A percentile compares a stretch with the other conserved stretches of the same genome.
Conservation (phyloP, 2,329 filamentous ascomycete genomes). For the Aspergillus neotritici region DNA sequence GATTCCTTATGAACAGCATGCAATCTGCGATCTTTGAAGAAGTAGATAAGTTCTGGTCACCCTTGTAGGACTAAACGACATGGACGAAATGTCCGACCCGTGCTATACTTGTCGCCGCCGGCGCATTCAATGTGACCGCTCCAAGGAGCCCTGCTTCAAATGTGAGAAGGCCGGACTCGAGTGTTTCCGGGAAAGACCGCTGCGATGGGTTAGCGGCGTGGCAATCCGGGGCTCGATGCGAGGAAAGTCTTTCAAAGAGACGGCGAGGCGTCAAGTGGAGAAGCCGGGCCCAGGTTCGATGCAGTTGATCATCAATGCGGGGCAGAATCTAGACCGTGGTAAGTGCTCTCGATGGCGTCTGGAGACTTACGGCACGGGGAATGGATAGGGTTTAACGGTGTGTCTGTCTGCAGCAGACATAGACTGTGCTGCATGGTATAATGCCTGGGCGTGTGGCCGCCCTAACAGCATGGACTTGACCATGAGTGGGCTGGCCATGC, state of each 20-base stretch:
- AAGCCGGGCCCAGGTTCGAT: too few species aligned
- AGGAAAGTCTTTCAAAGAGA: slow-evolving; percentile 17
- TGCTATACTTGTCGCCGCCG: slow-evolving; percentile 35
- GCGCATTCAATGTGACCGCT: slow-evolving; percentile 31
- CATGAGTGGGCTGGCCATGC: slow-evolving; percentile 11
- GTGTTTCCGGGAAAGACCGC: slow-evolving; percentile 29
- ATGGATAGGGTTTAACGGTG: too few species aligned
- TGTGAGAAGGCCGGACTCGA: slow-evolving; percentile 30
- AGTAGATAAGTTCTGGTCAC: too few species aligned
- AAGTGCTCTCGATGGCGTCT: too few species aligned
- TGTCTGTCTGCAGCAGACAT: too few species aligned
- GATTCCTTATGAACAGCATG: too few species aligned
- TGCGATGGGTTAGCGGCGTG: slow-evolving; percentile 34
- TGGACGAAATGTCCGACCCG: slow-evolving; percentile 8
- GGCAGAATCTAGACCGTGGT: too few species aligned
- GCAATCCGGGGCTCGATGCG: slow-evolving; percentile 30
- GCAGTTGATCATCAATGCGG: too few species aligned
- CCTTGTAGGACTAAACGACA: too few species aligned
- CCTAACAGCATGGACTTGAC: slow-evolving; percentile 5
- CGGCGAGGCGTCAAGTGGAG: neutral
- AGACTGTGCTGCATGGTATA: too few species aligned
- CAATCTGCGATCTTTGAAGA: too few species aligned
- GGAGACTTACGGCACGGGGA: too few species aligned
- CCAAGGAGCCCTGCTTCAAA: slow-evolving; percentile 27
- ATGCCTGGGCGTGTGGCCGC: neutral